Conservation (phyloP, 768 basidiomycete genomes). For the Dacryopinax spathularia region DNA sequence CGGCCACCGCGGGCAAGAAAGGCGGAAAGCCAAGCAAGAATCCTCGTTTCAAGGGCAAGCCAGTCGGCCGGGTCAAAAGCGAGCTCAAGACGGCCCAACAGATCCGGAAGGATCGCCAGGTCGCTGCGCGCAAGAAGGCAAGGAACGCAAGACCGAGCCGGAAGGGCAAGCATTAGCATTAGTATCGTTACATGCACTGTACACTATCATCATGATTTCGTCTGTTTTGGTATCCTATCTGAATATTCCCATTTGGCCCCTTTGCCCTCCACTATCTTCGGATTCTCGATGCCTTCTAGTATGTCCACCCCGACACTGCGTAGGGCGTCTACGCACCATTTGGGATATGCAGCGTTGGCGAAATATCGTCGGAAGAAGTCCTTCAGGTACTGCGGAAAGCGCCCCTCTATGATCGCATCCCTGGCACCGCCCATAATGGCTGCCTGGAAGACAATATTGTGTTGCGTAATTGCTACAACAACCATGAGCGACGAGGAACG, state of each 20-base stretch:
- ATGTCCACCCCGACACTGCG: constrained; percentile 72
- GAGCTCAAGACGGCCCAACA: constrained; percentile 81
- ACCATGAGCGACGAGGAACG: constrained; percentile 4
- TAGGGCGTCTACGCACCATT: constrained; percentile 80
- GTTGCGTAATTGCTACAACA: constrained; percentile 54
- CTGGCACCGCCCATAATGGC: constrained; percentile 75
- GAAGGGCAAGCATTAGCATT: constrained; percentile 17
- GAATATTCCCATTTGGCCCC: constrained; percentile 62
- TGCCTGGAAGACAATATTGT: constrained; percentile 77
- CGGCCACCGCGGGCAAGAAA: constrained; percentile 14
- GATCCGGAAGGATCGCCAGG: constrained; percentile 62
- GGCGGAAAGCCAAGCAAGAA: constrained; percentile 27
- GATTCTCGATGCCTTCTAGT: constrained; percentile 37
- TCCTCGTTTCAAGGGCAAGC: constrained; percentile 41
- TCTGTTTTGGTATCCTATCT: constrained; percentile 4
- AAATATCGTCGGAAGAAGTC: constrained; percentile 70
- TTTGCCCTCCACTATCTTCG: constrained; percentile 41
- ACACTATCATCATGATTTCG: background rate
- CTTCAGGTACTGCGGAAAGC: constrained; percentile 63
- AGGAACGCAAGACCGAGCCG: constrained; percentile 68
- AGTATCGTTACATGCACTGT: background rate
- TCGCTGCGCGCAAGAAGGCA: constrained; percentile 47
- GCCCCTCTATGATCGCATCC: constrained; percentile 61
- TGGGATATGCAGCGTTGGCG: constrained; percentile 60
- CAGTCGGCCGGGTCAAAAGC: constrained; percentile 49